Evolutionary conservation across 495 filamentous ascomycete species (phyloP).

Genomic region (Penicillium cinerascens): DNA sequence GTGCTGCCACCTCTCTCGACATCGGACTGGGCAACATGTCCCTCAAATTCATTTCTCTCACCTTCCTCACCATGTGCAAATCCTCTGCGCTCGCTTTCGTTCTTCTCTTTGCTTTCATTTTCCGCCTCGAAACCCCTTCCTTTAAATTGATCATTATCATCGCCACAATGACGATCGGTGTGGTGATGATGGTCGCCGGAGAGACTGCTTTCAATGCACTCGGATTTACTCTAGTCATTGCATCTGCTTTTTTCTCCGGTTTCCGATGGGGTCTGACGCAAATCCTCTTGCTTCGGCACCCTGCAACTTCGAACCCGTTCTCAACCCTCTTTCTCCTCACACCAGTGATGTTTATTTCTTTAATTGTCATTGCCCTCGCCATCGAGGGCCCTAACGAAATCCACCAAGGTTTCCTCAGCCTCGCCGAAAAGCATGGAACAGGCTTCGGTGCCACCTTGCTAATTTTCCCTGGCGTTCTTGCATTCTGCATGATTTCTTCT

Average conservation of each 20-base stretch:
- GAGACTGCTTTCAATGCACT: conserved; percentile 87
- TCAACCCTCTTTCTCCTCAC: conserved; percentile 95
- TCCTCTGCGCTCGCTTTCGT: conserved; percentile 94
- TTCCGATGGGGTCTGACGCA: conserved; percentile 98
- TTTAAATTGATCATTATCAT: conserved; percentile 84
- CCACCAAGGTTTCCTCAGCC: conserved; percentile 53
- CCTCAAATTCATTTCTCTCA: conserved; percentile 90
- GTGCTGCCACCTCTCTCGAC: conserved; percentile 88
- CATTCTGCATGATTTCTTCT: conserved; percentile 93
- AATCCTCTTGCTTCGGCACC: conserved; percentile 89
- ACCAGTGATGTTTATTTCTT: conserved; percentile 88
- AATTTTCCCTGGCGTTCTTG: conserved; percentile 85
- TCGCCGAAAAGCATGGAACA: conserved; percentile 65
- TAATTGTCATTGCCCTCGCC: conserved; percentile 76
- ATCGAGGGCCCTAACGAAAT: conserved; percentile 77
- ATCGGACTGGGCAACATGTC: conserved; percentile 97
- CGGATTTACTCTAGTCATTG: conserved; percentile 89
- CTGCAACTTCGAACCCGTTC: conserved; percentile 95
- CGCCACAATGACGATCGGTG: conserved; percentile 86
- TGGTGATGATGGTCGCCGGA: conserved; percentile 98
- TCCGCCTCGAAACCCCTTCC: conserved; percentile 85
- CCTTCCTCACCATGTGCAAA: conserved; percentile 99
- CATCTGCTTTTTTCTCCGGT: conserved; percentile 89
- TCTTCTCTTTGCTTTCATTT: conserved; percentile 90
- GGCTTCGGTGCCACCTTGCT: conserved; percentile 57